Evolutionary conservation across 106 monocot species (phyloP).

Genomic region (Alisma plantagoaquatica): DNA sequence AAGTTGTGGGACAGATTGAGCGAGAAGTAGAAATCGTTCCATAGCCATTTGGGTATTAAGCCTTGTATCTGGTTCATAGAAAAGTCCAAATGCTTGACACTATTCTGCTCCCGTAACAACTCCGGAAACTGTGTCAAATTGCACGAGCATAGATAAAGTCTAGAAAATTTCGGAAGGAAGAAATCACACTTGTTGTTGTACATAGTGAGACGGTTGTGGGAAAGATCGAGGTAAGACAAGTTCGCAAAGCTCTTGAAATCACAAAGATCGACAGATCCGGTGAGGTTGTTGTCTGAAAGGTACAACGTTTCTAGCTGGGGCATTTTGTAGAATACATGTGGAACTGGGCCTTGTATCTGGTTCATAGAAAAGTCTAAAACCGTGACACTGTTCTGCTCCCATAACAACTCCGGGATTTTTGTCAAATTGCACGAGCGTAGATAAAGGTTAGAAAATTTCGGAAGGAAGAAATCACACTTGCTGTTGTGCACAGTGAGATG

Average conservation of each 20-base stretch:
- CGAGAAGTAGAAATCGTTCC: too few relatives aligned
- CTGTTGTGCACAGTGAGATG: slow-evolving; percentile 15
- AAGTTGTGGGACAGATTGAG: too few relatives aligned
- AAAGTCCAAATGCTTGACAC: too few relatives aligned
- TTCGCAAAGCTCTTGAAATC: slow-evolving; percentile 35
- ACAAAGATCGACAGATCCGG: too few relatives aligned
- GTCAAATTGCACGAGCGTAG: slow-evolving; percentile 46
- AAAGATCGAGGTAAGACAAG: slow-evolving; percentile 35
- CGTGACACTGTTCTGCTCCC: slow-evolving; percentile 12
- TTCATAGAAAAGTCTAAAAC: slow-evolving; percentile 57
- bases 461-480: slow-evolving; percentile 13
- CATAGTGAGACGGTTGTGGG: slow-evolving; percentile 36
- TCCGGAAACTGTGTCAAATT: too few relatives aligned
- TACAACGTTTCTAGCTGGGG: slow-evolving; percentile 47
- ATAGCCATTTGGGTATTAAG: too few relatives aligned
- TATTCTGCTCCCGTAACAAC: too few relatives aligned
- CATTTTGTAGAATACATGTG: slow-evolving; percentile 24
- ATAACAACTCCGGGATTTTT: slow-evolving; percentile 35
- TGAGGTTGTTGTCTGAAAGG: slow-evolving; percentile 50
- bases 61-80: too few relatives aligned
- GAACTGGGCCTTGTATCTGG: slow-evolving; percentile 39
- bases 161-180: too few relatives aligned
- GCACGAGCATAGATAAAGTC: too few relatives aligned
- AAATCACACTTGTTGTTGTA: too few relatives aligned
- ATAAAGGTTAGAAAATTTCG: slow-evolving; percentile 20